These are phyloP conservation scores for Beauveria pseudobassiana DNA, from an alignment of 2,329 filamentous ascomycete genomes.

Conservation along the genomic window DNA sequence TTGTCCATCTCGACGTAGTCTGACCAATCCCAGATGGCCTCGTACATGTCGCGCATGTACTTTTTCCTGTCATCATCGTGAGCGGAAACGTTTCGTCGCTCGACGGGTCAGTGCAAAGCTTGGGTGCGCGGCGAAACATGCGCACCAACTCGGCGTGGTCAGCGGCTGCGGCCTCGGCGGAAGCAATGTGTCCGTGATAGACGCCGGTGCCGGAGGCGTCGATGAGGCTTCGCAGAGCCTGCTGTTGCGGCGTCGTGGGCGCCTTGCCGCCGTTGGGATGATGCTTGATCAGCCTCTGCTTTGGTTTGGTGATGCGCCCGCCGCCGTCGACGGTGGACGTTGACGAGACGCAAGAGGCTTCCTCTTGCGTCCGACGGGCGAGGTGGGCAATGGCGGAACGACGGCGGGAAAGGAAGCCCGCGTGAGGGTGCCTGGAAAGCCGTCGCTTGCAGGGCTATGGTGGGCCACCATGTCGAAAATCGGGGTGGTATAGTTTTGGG, in stretches of 20 bases:
- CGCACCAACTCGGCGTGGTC: not conserved
- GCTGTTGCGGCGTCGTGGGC: not conserved
- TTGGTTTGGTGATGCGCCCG: not conserved
- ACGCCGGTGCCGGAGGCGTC: not conserved
- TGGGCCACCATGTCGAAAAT: not conserved
- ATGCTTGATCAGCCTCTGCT: slow-evolving; percentile 3
- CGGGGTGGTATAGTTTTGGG: not conserved
- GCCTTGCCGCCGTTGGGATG: not conserved
- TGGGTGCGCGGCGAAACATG: not conserved
- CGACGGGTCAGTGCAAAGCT: not conserved
- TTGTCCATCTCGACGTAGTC: slow-evolving; percentile 5
- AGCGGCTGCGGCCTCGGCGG: not conserved
- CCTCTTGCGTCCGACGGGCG: not conserved
- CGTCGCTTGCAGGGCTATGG: not conserved
- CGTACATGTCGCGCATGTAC: not conserved
- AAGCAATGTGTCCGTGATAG: not conserved
- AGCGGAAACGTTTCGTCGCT: not conserved
- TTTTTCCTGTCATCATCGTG: not conserved
- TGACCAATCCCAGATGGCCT: slow-evolving; percentile 4
- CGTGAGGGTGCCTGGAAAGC: not conserved
- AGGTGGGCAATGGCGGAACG: not conserved
- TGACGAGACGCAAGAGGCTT: not conserved
- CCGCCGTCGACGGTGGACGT: not conserved
- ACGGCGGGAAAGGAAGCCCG: not conserved
- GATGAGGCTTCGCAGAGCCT: not conserved